These are phyloP conservation scores for Mycena polygramma DNA, from an alignment of 768 basidiomycete species.

Conservation along the genomic window DNA sequence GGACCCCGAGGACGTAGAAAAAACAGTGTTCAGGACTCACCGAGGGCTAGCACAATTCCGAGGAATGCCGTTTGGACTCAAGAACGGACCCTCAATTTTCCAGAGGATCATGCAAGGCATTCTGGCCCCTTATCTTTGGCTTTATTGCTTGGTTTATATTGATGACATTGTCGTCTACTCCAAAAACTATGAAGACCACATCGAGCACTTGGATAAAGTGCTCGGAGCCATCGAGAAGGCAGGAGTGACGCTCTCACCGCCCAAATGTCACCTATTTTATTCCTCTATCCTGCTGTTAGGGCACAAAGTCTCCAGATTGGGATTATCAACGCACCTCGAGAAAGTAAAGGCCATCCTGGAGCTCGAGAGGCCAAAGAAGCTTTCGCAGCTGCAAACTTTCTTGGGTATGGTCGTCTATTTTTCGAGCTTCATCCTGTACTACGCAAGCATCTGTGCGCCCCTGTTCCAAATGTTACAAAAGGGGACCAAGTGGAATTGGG, in stretches of 20 bases:
- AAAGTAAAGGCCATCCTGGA: neutral
- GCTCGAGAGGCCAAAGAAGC: neutral
- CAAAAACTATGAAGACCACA: too few relatives aligned
- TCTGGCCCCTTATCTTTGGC: too few relatives aligned
- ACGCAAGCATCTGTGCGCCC: neutral
- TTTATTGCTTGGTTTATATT: too few relatives aligned
- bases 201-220: neutral
- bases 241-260: neutral
- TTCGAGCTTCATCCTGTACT: neutral
- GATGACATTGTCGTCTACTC: too few relatives aligned
- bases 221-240: neutral
- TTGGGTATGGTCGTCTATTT: neutral
- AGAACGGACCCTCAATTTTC: too few relatives aligned
- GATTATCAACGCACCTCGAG: neutral
- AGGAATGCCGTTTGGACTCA: too few relatives aligned
- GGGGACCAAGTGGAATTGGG: neutral
- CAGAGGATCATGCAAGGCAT: too few relatives aligned
- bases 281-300: neutral
- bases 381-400: neutral
- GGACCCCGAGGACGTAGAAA: too few relatives aligned
- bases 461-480: neutral
- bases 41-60: too few relatives aligned
- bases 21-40: too few relatives aligned
- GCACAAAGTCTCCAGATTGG: neutral
- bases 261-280: neutral